Evolutionary conservation across 2,329 filamentous ascomycete species (phyloP).

Genomic region (Geosmithia morbida): DNA sequence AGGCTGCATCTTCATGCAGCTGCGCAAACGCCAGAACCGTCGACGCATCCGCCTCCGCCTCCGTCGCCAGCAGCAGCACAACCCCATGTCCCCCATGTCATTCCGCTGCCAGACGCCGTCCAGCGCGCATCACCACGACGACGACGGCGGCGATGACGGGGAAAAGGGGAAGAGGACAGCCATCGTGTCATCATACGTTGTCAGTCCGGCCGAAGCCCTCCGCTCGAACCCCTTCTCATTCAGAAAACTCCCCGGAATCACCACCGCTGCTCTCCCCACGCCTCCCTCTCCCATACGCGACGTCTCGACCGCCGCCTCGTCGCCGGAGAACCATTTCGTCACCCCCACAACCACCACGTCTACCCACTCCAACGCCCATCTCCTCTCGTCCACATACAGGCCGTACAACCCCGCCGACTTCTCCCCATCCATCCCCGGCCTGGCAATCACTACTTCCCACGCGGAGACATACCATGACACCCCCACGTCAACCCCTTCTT

Average conservation of each 20-base stretch:
- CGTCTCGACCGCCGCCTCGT: neutral
- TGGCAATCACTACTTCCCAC: conserved; percentile 6
- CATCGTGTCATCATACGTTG: conserved; percentile 1
- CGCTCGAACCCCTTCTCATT: conserved; percentile 4
- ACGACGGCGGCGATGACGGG: too few species aligned
- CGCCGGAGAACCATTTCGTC: conserved; percentile 6
- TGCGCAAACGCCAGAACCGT: conserved; percentile 27
- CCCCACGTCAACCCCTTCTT: neutral
- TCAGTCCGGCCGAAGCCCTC: conserved; percentile 4
- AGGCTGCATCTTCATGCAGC: conserved; percentile 27
- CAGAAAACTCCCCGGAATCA: conserved; percentile 3
- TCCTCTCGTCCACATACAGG: conserved; percentile 12
- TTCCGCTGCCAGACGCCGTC: conserved; percentile 31
- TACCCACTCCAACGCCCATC: conserved; percentile 16
- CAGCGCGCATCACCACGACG: too few species aligned
- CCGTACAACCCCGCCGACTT: conserved; percentile 15
- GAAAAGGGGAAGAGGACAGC: conserved; percentile 8
- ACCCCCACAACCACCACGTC: conserved; percentile 19
- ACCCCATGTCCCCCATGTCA: conserved; percentile 25
- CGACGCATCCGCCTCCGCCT: neutral
- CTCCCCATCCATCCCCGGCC: conserved; percentile 5
- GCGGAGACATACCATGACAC: too few species aligned
- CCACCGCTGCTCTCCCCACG: conserved; percentile 4
- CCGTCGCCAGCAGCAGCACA: neutral
- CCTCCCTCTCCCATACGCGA: neutral